Base-by-base conservation (phyloP, 164 flowering plant species). In the Annona cherimola region DNA sequence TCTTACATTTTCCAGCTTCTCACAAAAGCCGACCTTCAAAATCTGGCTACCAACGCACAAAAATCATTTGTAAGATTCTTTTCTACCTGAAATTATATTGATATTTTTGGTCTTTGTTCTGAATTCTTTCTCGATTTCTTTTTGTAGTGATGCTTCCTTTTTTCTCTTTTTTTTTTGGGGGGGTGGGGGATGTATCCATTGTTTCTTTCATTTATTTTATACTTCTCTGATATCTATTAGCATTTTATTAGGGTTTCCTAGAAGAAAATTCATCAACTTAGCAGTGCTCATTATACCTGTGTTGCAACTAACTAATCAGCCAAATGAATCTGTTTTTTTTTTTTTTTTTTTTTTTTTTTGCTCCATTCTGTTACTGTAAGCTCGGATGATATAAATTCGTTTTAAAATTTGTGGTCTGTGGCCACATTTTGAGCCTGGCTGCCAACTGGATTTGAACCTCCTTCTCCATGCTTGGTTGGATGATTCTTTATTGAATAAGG, bases 21-120 rank as follows among this genome's bases (percentile, higher is more conserved):
- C 91, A 93, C 79, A 95, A 90, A 83, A 90, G 89, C 77, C 78
- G 78, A 67, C 96, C 98, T 76, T 86, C 89, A 59, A 88, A 71
- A 83, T 81, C 93, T 77, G 94, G 97, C 69, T 95, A 90, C 80
- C 83, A 76, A 19, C 93, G 98, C 12, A 87, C 83, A 71, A 84
- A 87, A 84, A 81, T 95, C 68, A 90, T 83, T 75, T 92, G 99
- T 94, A 86, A 86, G 98, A 76, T 12, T 69, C 43, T 35, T 69
- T 35, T 44, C 39, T 66, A 65, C 6, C 9, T 62, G 46, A 68
- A 45, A 60, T 12, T 64, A 44, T 26, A 40, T 35, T 4, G 9
- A 4, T 40, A 35, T 64, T 18, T 64, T 6, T 5, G 14, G 26
- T 66, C 62, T 57, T 18, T 9, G 12, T 66, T 66, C 46, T 26